These are phyloP conservation scores for Vitis hybrid DNA, from an alignment of 177 flowering plant species.

Conservation along the genomic window DNA sequence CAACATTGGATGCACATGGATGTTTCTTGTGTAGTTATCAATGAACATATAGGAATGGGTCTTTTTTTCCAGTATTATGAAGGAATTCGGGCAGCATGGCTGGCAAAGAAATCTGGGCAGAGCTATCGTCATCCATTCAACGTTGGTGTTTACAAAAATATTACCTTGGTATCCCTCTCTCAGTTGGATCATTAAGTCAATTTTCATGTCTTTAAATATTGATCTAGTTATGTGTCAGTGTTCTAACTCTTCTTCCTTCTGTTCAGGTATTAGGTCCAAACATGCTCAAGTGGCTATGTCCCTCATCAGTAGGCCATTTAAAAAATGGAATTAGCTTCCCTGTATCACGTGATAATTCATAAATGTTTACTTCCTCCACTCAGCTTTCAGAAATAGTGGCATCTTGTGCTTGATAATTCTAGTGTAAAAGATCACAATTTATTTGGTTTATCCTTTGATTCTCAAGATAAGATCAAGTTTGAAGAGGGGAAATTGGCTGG, in stretches of 20 bases:
- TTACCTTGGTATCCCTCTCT: constrained; percentile 41
- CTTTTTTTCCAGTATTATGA: constrained; percentile 49
- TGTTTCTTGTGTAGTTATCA: constrained; percentile 6
- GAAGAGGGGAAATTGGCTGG: not conserved
- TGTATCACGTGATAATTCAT: constrained; percentile 37
- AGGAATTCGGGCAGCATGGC: constrained; percentile 54
- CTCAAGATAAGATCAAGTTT: not conserved
- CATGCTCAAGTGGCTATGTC: constrained; percentile 72
- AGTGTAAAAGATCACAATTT: not conserved
- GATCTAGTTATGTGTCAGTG: not conserved
- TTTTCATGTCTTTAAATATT: constrained; percentile 1
- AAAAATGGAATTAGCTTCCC: constrained; percentile 67
- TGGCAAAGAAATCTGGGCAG: constrained; percentile 75
- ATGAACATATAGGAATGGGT: constrained; percentile 7
- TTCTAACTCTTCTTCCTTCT: not conserved
- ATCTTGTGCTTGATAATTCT: too few species aligned
- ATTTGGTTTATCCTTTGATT: not conserved
- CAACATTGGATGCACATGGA: not conserved
- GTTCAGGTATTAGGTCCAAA: constrained; percentile 67
- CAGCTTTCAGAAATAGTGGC: not conserved
- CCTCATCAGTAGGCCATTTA: constrained; percentile 52
- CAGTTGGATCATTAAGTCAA: constrained; percentile 7
- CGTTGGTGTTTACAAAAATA: constrained; percentile 47
- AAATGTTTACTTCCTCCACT: constrained; percentile 2
- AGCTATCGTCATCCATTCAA: constrained; percentile 62